Percentiles rank a stretch among this genome's conserved stretches.
Conservation (phyloP, 2,329 filamentous ascomycete species). For the Talaromyces pinophilus region DNA sequence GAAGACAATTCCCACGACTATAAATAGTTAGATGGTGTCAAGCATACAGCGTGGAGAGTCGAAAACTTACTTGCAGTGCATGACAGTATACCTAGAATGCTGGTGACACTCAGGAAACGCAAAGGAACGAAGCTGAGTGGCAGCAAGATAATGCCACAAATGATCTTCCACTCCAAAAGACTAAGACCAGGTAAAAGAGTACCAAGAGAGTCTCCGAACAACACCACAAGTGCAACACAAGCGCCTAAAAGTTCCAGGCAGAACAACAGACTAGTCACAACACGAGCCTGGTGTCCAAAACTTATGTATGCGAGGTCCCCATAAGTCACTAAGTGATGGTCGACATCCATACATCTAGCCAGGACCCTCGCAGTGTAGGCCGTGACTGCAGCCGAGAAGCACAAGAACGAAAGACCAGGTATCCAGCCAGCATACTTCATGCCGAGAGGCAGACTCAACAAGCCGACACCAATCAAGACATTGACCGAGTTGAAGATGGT, state of each 20-base stretch:
- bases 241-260: slow-evolving; percentile 83
- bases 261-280: slow-evolving; percentile 83
- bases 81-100: slow-evolving; percentile 86
- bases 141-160: slow-evolving; percentile 76
- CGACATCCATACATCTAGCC: slow-evolving; percentile 83
- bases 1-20: slow-evolving; percentile 81
- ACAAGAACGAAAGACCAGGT: slow-evolving; percentile 72
- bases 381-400: slow-evolving; percentile 73
- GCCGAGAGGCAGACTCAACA: slow-evolving; percentile 85
- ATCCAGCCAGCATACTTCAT: slow-evolving; percentile 88
- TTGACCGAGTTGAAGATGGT: slow-evolving; percentile 97
- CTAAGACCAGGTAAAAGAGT: slow-evolving; percentile 72
- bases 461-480: slow-evolving; percentile 83
- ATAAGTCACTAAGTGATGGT: slow-evolving; percentile 85
- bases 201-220: slow-evolving; percentile 89
- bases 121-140: slow-evolving; percentile 84
- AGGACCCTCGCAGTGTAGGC: slow-evolving; percentile 83
- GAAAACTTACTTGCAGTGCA: slow-evolving; percentile 76
- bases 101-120: slow-evolving; percentile 82
- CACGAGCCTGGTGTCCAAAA: slow-evolving; percentile 77
- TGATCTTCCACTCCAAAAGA: slow-evolving; percentile 75
- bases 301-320: slow-evolving; percentile 90
- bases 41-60: too few species aligned
- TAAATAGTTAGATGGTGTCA: slow-evolving; percentile 31
- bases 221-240: slow-evolving; percentile 83